Evolutionary conservation across 176 grass and related monocot species (phyloP).

Genomic region (Coix lacrymajobi): DNA sequence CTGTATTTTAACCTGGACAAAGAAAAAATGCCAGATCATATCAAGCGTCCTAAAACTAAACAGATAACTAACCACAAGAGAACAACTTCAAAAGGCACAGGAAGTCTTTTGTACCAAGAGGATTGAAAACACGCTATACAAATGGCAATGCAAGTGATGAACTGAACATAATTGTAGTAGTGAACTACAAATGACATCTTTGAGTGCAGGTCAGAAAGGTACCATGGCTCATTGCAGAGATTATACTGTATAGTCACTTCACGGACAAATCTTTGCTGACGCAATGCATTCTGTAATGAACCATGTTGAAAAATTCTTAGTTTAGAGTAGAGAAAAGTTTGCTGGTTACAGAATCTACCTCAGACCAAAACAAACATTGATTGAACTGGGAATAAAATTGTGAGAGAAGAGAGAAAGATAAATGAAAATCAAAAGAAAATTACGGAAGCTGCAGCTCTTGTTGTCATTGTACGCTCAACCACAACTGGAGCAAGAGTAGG

Average conservation of each 20-base stretch:
- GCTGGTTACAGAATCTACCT: constrained; percentile 7
- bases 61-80: background rate
- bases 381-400: background rate
- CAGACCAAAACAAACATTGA: background rate
- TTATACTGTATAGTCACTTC: constrained; percentile 97
- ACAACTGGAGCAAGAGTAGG: constrained; percentile 90
- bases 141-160: background rate
- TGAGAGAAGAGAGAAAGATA: background rate
- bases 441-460: constrained; percentile 94
- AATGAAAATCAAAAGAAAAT: constrained; percentile 16
- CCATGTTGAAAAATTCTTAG: constrained; percentile 1
- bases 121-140: too few relatives aligned
- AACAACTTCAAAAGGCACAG: background rate
- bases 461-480: constrained; percentile 94
- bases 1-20: constrained; percentile 97
- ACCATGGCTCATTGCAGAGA: constrained; percentile 98
- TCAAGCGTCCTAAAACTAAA: constrained; percentile 5
- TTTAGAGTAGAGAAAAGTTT: background rate
- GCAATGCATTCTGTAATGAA: constrained; percentile 84
- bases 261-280: constrained; percentile 83
- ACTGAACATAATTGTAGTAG: too few relatives aligned
- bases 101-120: background rate
- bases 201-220: constrained; percentile 17
- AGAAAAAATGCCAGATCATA: background rate
- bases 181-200: background rate